Evolutionary conservation across 305 asterid species (phyloP).

Genomic region (Fraxinus albicans): DNA sequence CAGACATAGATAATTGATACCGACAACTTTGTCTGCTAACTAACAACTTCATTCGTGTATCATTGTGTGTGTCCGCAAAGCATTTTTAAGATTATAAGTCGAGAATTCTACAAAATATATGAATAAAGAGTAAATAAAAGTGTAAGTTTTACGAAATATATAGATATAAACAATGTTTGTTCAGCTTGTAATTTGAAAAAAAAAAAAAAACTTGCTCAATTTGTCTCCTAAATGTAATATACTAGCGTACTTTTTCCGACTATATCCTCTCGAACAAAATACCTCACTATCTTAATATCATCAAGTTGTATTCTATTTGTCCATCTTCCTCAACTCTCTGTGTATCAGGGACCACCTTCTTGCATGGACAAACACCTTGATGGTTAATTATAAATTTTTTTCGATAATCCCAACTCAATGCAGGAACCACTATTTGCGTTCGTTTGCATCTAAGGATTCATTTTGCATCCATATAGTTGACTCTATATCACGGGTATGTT

Average conservation of each 20-base stretch:
- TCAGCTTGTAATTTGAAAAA: not conserved
- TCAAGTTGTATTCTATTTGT: not conserved
- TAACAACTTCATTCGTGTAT: not conserved
- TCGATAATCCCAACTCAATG: not conserved
- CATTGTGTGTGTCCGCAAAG: not conserved
- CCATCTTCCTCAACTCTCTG: not conserved
- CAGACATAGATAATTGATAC: not conserved
- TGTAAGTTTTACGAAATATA: not conserved
- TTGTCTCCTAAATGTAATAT: not conserved
- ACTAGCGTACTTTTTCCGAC: not conserved
- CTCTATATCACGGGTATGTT: not conserved
- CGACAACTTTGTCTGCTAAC: not conserved
- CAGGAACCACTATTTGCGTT: not conserved
- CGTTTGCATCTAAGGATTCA: not conserved
- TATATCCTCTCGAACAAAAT: not conserved
- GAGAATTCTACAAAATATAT: too few relatives aligned
- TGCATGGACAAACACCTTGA: not conserved
- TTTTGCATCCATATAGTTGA: not conserved
- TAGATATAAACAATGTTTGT: too few relatives aligned
- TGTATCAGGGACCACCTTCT: not conserved
- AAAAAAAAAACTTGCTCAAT: not conserved
- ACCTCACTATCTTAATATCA: not conserved
- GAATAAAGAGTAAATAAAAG: too few relatives aligned
- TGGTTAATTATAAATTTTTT: too few relatives aligned
- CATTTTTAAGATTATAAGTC: not conserved